phyloP scores from a whole-genome alignment of 306 rosid species.

The Glycine latifolia region DNA sequence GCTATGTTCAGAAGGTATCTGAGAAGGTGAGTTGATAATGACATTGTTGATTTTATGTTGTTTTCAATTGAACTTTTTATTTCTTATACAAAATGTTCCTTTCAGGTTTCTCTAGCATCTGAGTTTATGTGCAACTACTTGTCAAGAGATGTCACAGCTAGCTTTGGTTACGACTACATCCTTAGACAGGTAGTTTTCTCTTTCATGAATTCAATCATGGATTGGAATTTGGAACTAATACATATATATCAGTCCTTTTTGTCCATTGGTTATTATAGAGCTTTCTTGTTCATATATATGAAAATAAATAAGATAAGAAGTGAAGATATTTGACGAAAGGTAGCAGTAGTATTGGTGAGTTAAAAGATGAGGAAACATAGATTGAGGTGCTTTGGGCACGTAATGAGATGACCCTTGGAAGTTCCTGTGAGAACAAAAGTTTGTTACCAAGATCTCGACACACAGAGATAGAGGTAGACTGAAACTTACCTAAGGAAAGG shows the following conservation, averaged over 20 bases:
- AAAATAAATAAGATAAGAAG: no score
- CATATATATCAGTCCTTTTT: background rate
- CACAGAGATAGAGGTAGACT: no score
- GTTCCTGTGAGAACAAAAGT: no score
- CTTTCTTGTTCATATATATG: background rate
- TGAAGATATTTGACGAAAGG: no score
- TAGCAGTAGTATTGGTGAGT: no score
- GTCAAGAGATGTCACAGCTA: conserved; percentile 87
- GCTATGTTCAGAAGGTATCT: conserved; percentile 95
- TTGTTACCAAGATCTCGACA: no score
- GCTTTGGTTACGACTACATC: conserved; percentile 94
- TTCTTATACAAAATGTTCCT: conserved; percentile 22
- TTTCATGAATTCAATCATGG: conserved; percentile 32
- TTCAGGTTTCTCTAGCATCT: conserved; percentile 89
- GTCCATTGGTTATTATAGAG: conserved; percentile 1
- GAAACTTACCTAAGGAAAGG: no score
- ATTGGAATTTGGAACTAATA: conserved; percentile 1
- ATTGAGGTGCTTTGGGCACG: no score
- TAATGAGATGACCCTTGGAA: no score
- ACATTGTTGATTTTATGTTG: conserved; percentile 11
- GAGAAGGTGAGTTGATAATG: conserved; percentile 78
- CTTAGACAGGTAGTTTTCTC: conserved; percentile 79
- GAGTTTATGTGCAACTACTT: conserved; percentile 94
- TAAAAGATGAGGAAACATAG: no score
- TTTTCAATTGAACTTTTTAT: background rate